Percentiles rank a stretch among this genome's conserved stretches.
phyloP scores from a whole-genome alignment of 441 rosid species.

The Pelargonium citronellum region DNA sequence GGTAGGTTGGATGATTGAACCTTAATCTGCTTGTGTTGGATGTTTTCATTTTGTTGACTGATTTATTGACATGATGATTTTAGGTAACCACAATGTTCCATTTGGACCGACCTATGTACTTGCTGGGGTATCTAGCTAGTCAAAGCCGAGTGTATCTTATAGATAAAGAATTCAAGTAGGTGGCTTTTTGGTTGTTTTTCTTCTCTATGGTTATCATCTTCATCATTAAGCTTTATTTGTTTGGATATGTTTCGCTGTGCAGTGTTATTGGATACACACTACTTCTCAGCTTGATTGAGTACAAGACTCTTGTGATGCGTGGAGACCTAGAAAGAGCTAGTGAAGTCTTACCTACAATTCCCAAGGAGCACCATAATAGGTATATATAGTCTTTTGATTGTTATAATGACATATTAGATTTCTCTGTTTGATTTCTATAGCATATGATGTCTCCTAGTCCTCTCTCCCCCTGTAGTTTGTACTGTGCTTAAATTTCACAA shows the following conservation, averaged over 20 bases:
- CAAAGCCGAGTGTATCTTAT: conserved; percentile 93
- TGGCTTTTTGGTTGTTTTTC: conserved; percentile 11
- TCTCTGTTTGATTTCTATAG: too few species aligned
- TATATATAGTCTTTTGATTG: conserved; percentile 19
- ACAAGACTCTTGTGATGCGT: conserved; percentile 99
- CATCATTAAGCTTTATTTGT: conserved; percentile 12
- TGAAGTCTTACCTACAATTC: conserved; percentile 84
- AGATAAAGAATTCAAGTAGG: conserved; percentile 99
- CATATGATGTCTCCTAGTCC: too few species aligned
- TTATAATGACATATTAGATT: too few species aligned
- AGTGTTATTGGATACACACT: conserved; percentile 94
- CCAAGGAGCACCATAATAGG: conserved; percentile 93
- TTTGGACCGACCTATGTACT: conserved; percentile 97
- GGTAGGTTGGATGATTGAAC: conserved; percentile 40
- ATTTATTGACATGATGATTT: conserved; percentile 18
- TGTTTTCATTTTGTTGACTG: conserved; percentile 9
- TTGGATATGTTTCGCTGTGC: conserved; percentile 26
- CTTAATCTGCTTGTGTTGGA: conserved; percentile 7
- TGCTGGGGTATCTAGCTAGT: conserved; percentile 91
- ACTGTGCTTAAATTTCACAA: too few species aligned
- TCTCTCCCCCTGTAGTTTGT: too few species aligned
- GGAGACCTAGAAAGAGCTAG: conserved; percentile 91
- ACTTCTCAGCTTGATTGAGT: conserved; percentile 96
- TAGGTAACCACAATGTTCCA: conserved; percentile 97
- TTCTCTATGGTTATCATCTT: conserved; percentile 4